phyloP scores from a whole-genome alignment of 352 stramenopile species.

The Globisporangium iwayamae region DNA sequence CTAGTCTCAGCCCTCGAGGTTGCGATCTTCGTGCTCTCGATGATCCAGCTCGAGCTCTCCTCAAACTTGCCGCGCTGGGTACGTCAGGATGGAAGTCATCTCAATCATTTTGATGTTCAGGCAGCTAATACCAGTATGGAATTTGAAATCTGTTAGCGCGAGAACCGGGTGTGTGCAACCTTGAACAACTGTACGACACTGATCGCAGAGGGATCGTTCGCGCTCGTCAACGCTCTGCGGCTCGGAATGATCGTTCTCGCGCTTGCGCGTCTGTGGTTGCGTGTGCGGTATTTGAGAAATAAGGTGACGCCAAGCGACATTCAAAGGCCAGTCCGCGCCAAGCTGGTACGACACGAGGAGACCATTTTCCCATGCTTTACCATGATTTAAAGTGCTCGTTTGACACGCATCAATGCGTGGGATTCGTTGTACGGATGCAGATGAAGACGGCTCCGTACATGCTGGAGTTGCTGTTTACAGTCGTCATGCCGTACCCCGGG shows the following conservation, averaged over 20 bases:
- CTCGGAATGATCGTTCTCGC: slow-evolving; percentile 17
- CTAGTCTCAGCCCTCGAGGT: slow-evolving; percentile 7
- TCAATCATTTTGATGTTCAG: not conserved
- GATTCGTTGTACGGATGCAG: slow-evolving; percentile 4
- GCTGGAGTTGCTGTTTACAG: slow-evolving; percentile 32
- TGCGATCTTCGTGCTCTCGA: slow-evolving; percentile 8
- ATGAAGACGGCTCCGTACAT: slow-evolving; percentile 14
- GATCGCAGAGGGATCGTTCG: slow-evolving; percentile 38
- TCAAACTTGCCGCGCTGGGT: slow-evolving; percentile 11
- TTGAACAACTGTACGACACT: slow-evolving; percentile 28
- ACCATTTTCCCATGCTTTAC: not conserved
- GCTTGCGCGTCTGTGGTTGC: slow-evolving; percentile 22
- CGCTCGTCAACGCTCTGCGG: slow-evolving; percentile 28
- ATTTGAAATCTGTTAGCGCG: slow-evolving; percentile 19
- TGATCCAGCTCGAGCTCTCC: slow-evolving; percentile 14
- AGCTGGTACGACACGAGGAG: slow-evolving; percentile 2
- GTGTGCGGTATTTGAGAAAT: slow-evolving; percentile 20
- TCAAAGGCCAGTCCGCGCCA: not conserved
- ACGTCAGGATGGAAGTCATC: not conserved
- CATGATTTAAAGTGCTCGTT: not conserved
- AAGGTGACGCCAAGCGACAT: not conserved
- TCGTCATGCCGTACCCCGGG: slow-evolving; percentile 49
- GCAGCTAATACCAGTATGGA: not conserved
- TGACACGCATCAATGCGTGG: not conserved
- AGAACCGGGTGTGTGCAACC: slow-evolving; percentile 39